These are phyloP conservation scores for Naganishia sp. DNA, from an alignment of 1,284 basidiomycete genomes.

Conservation along the genomic window DNA sequence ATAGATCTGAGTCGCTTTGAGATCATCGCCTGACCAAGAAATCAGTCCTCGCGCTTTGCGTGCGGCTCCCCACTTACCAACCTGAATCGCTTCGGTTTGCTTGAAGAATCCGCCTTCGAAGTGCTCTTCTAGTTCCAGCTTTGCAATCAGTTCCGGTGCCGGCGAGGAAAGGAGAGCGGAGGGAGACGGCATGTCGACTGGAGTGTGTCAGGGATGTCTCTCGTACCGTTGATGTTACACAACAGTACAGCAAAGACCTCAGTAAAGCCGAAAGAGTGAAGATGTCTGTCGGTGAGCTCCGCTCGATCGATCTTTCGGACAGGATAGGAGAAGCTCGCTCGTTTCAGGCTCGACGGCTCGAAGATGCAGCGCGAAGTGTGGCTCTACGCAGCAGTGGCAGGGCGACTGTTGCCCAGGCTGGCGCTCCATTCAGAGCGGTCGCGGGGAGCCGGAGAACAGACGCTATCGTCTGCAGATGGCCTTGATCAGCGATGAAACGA, in stretches of 20 bases:
- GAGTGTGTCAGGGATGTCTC: not conserved
- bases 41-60: no score
- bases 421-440: no score
- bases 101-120: slow-evolving; percentile 48
- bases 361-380: no score
- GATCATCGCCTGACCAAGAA: slow-evolving; percentile 11
- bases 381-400: no score
- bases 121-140: slow-evolving; percentile 41
- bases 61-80: not conserved
- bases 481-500: no score
- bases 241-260: no score
- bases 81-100: slow-evolving; percentile 37
- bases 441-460: no score
- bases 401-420: no score
- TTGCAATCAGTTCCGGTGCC: slow-evolving; percentile 35
- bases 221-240: not conserved
- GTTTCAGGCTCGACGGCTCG: no score
- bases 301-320: not conserved
- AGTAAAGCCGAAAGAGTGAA: not conserved
- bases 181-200: slow-evolving; percentile 31
- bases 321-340: no score
- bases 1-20: slow-evolving; percentile 45
- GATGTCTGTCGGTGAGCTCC: not conserved
- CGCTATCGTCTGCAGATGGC: no score
- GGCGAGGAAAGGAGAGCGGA: slow-evolving; percentile 10